Evolutionary conservation across 306 rosid species (phyloP).

Genomic region (Cucumis melo): DNA sequence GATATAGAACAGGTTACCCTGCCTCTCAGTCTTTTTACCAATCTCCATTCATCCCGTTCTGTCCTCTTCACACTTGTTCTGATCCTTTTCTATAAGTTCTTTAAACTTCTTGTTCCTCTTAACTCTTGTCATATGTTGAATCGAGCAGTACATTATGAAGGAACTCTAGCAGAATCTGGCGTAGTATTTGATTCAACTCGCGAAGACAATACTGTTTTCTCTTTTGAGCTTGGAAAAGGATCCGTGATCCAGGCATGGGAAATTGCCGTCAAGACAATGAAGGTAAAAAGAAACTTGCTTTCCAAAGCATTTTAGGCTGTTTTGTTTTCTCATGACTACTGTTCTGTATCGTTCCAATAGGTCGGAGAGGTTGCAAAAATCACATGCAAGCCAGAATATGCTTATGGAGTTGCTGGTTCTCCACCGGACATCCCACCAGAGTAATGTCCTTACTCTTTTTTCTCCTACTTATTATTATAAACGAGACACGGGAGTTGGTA

Average conservation of each 20-base stretch:
- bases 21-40: background rate
- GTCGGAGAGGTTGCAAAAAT: slow-evolving; percentile 86
- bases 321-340: slow-evolving; percentile 4
- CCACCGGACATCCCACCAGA: slow-evolving; percentile 94
- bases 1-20: background rate
- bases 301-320: background rate
- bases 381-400: slow-evolving; percentile 88
- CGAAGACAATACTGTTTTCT: slow-evolving; percentile 82
- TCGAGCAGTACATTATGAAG: slow-evolving; percentile 75
- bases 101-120: background rate
- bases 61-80: background rate
- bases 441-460: slow-evolving; percentile 25
- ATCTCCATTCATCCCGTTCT: background rate
- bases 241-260: slow-evolving; percentile 95
- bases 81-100: background rate
- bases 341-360: slow-evolving; percentile 23
- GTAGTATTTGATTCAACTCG: slow-evolving; percentile 89
- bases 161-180: slow-evolving; percentile 62
- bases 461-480: background rate
- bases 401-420: slow-evolving; percentile 87
- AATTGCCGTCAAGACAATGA: slow-evolving; percentile 80
- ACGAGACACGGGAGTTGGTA: background rate
- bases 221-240: slow-evolving; percentile 89
- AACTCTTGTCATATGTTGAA: slow-evolving; percentile 6
- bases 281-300: slow-evolving; percentile 30